These are phyloP conservation scores for Aeschynomene evenia DNA, from an alignment of 306 rosid genomes.

Conservation along the genomic window DNA sequence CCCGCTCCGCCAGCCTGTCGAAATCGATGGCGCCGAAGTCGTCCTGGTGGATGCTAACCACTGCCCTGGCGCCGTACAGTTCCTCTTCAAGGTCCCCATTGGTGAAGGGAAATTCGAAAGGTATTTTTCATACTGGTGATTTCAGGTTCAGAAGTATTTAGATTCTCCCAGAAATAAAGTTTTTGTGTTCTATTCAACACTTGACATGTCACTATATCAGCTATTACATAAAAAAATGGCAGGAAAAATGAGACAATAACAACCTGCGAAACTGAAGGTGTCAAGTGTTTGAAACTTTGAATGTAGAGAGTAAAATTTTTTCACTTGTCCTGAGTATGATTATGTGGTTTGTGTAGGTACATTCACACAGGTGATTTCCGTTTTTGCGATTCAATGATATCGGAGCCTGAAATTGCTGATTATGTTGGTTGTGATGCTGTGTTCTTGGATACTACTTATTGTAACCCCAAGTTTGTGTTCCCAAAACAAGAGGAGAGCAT, in stretches of 20 bases:
- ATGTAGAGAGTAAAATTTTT: no score
- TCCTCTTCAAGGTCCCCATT: slow-evolving; percentile 55
- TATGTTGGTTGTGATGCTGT: slow-evolving; percentile 72
- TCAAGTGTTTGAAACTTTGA: no score
- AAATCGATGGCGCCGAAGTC: slow-evolving; percentile 57
- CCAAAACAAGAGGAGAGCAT: slow-evolving; percentile 76
- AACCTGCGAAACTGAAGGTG: no score
- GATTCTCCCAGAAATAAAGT: no score
- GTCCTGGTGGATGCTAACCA: slow-evolving; percentile 78
- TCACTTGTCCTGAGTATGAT: no score
- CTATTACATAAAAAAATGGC: not conserved
- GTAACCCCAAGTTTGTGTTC: slow-evolving; percentile 74
- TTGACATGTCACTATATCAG: no score
- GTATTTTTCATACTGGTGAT: no score
- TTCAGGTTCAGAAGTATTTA: no score
- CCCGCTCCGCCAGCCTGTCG: slow-evolving; percentile 41
- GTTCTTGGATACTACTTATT: slow-evolving; percentile 82
- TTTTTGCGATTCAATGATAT: slow-evolving; percentile 48
- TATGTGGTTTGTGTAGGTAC: slow-evolving; percentile 33
- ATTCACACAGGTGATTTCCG: slow-evolving; percentile 94
- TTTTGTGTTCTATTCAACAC: no score
- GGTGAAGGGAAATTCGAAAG: slow-evolving; percentile 17
- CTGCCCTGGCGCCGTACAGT: slow-evolving; percentile 89
- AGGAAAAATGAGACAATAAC: slow-evolving; percentile 4
- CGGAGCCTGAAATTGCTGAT: slow-evolving; percentile 36